Evolutionary conservation across 2,329 filamentous ascomycete species (phyloP).

Genomic region (Colletotrichum camelliae): DNA sequence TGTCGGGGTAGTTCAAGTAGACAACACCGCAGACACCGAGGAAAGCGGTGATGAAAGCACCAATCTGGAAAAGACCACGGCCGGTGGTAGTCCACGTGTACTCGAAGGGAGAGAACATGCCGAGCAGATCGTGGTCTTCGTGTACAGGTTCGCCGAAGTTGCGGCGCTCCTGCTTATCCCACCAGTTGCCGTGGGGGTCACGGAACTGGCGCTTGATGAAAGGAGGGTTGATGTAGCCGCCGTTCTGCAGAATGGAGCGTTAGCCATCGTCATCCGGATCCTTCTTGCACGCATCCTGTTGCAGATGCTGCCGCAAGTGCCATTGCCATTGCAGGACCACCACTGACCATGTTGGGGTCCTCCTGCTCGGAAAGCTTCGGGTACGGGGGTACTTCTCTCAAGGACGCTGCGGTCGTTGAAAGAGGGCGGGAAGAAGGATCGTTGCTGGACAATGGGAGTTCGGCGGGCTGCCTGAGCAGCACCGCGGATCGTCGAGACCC

Average conservation of each 20-base stretch:
- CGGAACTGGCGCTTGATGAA: slow-evolving; percentile 87
- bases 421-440: slow-evolving; percentile 59
- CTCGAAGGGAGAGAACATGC: slow-evolving; percentile 86
- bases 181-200: slow-evolving; percentile 93
- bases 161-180: slow-evolving; percentile 95
- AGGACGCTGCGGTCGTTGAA: slow-evolving; percentile 50
- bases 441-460: slow-evolving; percentile 60
- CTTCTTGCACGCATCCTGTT: neutral
- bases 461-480: slow-evolving; percentile 51
- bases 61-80: slow-evolving; percentile 73
- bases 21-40: slow-evolving; percentile 72
- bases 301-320: neutral
- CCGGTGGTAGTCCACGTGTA: slow-evolving; percentile 82
- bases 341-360: slow-evolving; percentile 70
- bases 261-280: slow-evolving; percentile 16
- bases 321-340: neutral
- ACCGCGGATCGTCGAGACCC: slow-evolving; percentile 50
- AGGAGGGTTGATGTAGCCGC: slow-evolving; percentile 81
- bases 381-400: slow-evolving; percentile 57
- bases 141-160: slow-evolving; percentile 97
- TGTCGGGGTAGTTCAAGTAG: slow-evolving; percentile 74
- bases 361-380: slow-evolving; percentile 60
- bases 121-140: slow-evolving; percentile 93
- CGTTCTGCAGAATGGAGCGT: slow-evolving; percentile 65
- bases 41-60: slow-evolving; percentile 68